A percentile compares a stretch with the other conserved stretches of the same genome.
Evolutionary conservation across 352 stramenopile genomes (phyloP).

Genomic region (Peronosclerospora sorghi): DNA sequence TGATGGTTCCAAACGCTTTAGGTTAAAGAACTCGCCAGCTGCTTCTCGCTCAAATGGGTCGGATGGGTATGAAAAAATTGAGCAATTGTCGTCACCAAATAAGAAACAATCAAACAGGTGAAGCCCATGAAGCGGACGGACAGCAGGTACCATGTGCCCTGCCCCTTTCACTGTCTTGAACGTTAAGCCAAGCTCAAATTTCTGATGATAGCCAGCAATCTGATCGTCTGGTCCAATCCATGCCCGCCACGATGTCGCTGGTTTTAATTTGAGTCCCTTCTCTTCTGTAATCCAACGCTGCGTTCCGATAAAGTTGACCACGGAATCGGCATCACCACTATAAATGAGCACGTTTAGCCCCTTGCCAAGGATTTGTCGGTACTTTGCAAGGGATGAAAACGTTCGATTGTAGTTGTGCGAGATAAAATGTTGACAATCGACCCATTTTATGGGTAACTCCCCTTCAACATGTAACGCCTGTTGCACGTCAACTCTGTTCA

Average conservation of each 20-base stretch:
- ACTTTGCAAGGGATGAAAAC: constrained; percentile 50
- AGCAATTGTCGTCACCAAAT: constrained; percentile 37
- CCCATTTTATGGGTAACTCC: constrained; percentile 30
- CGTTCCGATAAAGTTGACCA: constrained; percentile 80
- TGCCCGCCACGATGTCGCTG: constrained; percentile 30
- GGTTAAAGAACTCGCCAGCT: constrained; percentile 8
- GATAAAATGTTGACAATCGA: constrained; percentile 45
- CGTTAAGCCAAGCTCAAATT: constrained; percentile 54
- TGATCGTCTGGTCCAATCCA: constrained; percentile 58
- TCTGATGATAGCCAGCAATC: constrained; percentile 74
- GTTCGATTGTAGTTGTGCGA: constrained; percentile 30
- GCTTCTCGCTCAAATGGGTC: constrained; percentile 42
- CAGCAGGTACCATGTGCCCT: constrained; percentile 79
- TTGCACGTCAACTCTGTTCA: constrained; percentile 46
- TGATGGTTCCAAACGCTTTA: constrained; percentile 1
- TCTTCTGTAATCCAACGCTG: constrained; percentile 55
- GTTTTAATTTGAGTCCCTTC: constrained; percentile 29
- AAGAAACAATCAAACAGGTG: constrained; percentile 72
- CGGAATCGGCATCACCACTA: constrained; percentile 53
- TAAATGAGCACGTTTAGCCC: constrained; percentile 50
- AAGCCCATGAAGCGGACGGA: constrained; percentile 50
- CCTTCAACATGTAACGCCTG: constrained; percentile 43
- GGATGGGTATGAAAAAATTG: constrained; percentile 34
- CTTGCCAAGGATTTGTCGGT: constrained; percentile 37
- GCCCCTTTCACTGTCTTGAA: constrained; percentile 88